Evolutionary conservation across 148 eudicot species (phyloP), one percentile per base, ranked within the genome.

Genomic region (Limonium bicolor): DNA sequence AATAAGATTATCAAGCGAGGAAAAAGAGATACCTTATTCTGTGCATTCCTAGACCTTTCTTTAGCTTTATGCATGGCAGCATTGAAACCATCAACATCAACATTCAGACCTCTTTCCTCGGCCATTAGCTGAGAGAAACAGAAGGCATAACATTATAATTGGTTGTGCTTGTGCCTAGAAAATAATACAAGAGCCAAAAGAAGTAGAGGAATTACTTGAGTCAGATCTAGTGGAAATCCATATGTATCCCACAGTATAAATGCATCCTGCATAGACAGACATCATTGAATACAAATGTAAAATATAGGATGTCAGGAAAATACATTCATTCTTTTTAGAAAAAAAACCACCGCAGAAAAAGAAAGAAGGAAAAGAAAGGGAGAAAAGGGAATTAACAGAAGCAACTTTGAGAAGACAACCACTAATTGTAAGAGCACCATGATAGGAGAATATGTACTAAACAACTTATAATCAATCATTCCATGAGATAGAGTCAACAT

Each of bases 221-320:
- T 87, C 44, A 87, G 55, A 74, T 87, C 96, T 59, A 82, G 51
- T 16, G 96, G 96, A 32, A 82, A 87, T 34, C 96, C 96, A 55
- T 51, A 87, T 7, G 96, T 87, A 56, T 87, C 96, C 96, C 96
- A 87, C 56, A 87, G 53, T 22, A 76, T 54, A 74, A 87, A 87
- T 55, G 96, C 96, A 74, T 76, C 94, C 96, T 87, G 88, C 80
- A 69, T 56, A n/a, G n/a, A n/a, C n/a, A n/a, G n/a, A n/a, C n/a
- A n/a, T n/a, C n/a, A n/a, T n/a, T n/a, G n/a, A n/a, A n/a, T n/a
- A n/a, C n/a, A n/a, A n/a, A n/a, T n/a, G n/a, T n/a, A n/a, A n/a
- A n/a, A n/a, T n/a, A n/a, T n/a, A n/a, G n/a, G n/a, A n/a, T n/a
- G n/a, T n/a, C 36, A 32, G 36, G 36, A 10, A 32, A 32, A 10